phyloP scores from a whole-genome alignment of 2,329 filamentous ascomycete genomes.

The Chaetothyriales sp. region DNA sequence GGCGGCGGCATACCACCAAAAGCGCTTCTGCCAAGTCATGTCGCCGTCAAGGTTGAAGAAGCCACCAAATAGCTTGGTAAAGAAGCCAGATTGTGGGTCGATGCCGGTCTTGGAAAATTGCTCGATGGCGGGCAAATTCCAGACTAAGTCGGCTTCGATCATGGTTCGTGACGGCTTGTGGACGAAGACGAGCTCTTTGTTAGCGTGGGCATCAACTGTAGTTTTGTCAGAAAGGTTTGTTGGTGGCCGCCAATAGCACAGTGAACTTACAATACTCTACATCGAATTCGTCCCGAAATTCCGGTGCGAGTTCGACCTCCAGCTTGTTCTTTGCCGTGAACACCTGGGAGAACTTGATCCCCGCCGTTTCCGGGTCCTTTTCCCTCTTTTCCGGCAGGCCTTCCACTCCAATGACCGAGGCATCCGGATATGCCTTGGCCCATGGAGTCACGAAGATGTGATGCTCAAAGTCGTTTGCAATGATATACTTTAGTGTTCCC shows the following conservation, averaged over 20 bases:
- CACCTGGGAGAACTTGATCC: constrained; percentile 52
- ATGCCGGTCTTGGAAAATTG: constrained; percentile 56
- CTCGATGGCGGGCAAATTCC: constrained; percentile 78
- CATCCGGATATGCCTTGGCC: constrained; percentile 63
- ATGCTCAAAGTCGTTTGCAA: constrained; percentile 82
- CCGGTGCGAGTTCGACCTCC: constrained; percentile 46
- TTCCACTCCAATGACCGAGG: constrained; percentile 68
- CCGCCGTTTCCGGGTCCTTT: constrained; percentile 41
- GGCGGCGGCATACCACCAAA: constrained; percentile 64
- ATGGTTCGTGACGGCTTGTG: constrained; percentile 67
- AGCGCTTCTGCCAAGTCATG: constrained; percentile 63
- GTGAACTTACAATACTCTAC: constrained; percentile 57
- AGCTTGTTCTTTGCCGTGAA: constrained; percentile 45
- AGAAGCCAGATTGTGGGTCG: constrained; percentile 37
- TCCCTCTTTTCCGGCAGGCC: constrained; percentile 72
- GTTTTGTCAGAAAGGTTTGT: no score
- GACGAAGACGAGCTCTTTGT: constrained; percentile 77
- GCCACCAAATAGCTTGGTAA: constrained; percentile 43
- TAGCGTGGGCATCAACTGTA: constrained; percentile 54
- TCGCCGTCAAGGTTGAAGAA: constrained; percentile 49
- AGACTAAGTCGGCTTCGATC: constrained; percentile 80
- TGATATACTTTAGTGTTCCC: constrained; percentile 65
- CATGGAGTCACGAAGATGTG: constrained; percentile 86
- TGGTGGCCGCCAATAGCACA: no score
- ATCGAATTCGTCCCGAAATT: constrained; percentile 79